These are phyloP conservation scores for Peniophora sp. DNA, from an alignment of 1,284 basidiomycete species.

Conservation along the genomic window DNA sequence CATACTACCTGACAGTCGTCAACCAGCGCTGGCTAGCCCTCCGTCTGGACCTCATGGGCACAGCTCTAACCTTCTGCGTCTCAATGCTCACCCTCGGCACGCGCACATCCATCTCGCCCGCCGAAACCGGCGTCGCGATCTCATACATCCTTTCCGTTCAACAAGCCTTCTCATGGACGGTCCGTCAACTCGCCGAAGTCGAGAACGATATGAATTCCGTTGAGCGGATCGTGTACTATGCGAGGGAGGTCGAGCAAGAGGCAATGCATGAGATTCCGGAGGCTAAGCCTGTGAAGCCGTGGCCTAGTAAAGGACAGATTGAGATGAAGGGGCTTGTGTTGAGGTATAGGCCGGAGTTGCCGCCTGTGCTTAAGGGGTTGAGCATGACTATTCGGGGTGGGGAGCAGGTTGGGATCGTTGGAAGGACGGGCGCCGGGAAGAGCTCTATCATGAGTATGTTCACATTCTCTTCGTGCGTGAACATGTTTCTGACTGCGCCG, in stretches of 20 bases:
- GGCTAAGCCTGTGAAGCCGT: slow-evolving; percentile 47
- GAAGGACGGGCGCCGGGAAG: slow-evolving; percentile 30
- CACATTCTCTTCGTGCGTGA: slow-evolving; percentile 4
- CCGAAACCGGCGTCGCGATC: slow-evolving; percentile 70
- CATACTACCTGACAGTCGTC: slow-evolving; percentile 75
- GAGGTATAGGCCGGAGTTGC: slow-evolving; percentile 66
- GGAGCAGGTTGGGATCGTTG: slow-evolving; percentile 87
- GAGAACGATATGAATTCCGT: slow-evolving; percentile 93
- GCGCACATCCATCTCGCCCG: slow-evolving; percentile 68
- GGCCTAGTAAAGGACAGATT: slow-evolving; percentile 62
- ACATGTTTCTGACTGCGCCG: slow-evolving; percentile 67
- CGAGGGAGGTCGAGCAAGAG: slow-evolving; percentile 71
- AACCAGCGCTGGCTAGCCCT: slow-evolving; percentile 90
- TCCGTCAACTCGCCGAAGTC: slow-evolving; percentile 78
- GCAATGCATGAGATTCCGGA: slow-evolving; percentile 60
- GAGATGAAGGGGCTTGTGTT: slow-evolving; percentile 57
- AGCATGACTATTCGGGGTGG: slow-evolving; percentile 61
- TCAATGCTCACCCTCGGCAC: slow-evolving; percentile 73
- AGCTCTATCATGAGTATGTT: neutral
- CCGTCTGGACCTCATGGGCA: slow-evolving; percentile 80
- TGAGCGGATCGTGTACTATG: slow-evolving; percentile 79
- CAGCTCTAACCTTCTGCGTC: slow-evolving; percentile 70
- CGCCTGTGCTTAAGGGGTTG: slow-evolving; percentile 60
- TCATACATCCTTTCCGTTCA: slow-evolving; percentile 75
- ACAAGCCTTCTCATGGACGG: slow-evolving; percentile 75